phyloP scores from a whole-genome alignment of 768 basidiomycete genomes.

The Hortiboletus campestris region DNA sequence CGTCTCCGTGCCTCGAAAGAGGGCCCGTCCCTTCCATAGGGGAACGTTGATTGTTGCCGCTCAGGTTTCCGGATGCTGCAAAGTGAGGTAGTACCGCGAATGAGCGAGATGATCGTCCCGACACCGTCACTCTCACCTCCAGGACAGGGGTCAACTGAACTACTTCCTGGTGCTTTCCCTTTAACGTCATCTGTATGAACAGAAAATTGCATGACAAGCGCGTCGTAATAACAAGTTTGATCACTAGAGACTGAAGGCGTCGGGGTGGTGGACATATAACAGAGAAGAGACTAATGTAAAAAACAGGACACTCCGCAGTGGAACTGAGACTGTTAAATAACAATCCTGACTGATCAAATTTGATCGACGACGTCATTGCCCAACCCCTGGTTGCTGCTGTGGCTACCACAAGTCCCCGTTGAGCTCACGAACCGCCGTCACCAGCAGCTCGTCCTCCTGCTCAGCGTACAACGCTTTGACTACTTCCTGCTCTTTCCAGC shows the following conservation, averaged over 20 bases:
- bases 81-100: not conserved
- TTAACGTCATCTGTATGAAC: not conserved
- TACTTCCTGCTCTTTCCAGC: constrained; percentile 36
- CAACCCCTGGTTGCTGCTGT: constrained; percentile 9
- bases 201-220: constrained; percentile 33
- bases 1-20: not conserved
- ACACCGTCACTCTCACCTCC: constrained; percentile 1
- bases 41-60: not conserved
- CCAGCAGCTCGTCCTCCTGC: constrained; percentile 30
- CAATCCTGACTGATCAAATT: constrained; percentile 2
- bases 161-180: not conserved
- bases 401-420: constrained; percentile 21
- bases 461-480: constrained; percentile 37
- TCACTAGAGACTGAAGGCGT: constrained; percentile 30
- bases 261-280: constrained; percentile 15
- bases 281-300: not conserved
- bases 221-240: constrained; percentile 46
- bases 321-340: constrained; percentile 23
- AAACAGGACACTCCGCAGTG: not conserved
- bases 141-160: not conserved
- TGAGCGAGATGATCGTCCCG: not conserved
- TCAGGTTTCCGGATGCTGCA: not conserved
- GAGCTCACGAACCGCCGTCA: constrained; percentile 26
- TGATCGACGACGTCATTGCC: constrained; percentile 21
- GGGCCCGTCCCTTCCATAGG: not conserved